A percentile compares a stretch with the other conserved stretches of the same genome.
Evolutionary conservation across 495 filamentous ascomycete genomes (phyloP).

Genomic region (Talaromyces liani): DNA sequence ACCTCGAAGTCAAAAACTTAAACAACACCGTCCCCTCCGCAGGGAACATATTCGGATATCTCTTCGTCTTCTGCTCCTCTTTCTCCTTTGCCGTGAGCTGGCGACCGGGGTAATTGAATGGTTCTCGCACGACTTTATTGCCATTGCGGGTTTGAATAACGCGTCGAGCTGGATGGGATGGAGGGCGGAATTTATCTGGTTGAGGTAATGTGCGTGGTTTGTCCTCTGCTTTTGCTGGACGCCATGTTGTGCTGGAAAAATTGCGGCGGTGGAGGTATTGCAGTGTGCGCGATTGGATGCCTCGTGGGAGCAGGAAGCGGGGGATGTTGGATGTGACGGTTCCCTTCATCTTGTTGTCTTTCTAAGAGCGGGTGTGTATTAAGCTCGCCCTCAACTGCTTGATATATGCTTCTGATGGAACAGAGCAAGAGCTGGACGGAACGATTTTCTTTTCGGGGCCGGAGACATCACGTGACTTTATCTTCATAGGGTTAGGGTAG

Average conservation of each 20-base stretch:
- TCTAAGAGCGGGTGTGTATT: not conserved
- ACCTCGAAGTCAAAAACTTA: slow-evolving; percentile 64
- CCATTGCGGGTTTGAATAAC: slow-evolving; percentile 27
- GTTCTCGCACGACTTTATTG: slow-evolving; percentile 21
- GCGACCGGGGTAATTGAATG: slow-evolving; percentile 62
- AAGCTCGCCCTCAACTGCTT: not conserved
- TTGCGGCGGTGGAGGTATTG: slow-evolving; percentile 13
- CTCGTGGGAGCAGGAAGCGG: slow-evolving; percentile 35
- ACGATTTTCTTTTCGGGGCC: not conserved
- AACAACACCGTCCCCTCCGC: slow-evolving; percentile 65
- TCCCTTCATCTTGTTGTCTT: not conserved
- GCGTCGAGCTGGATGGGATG: slow-evolving; percentile 66
- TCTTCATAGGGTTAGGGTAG: not conserved
- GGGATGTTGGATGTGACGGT: slow-evolving; percentile 18
- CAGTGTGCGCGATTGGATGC: slow-evolving; percentile 20
- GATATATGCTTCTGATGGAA: not conserved
- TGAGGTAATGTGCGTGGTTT: slow-evolving; percentile 64
- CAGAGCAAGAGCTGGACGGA: not conserved
- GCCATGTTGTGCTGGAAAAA: slow-evolving; percentile 6
- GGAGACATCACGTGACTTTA: not conserved
- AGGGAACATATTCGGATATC: slow-evolving; percentile 79
- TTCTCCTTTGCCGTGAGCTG: slow-evolving; percentile 49
- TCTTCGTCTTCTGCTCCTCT: slow-evolving; percentile 49
- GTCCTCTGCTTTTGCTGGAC: not conserved
- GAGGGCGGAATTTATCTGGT: slow-evolving; percentile 76